Conservation (phyloP, 1,284 basidiomycete genomes). For the Earliella scabrosa region DNA sequence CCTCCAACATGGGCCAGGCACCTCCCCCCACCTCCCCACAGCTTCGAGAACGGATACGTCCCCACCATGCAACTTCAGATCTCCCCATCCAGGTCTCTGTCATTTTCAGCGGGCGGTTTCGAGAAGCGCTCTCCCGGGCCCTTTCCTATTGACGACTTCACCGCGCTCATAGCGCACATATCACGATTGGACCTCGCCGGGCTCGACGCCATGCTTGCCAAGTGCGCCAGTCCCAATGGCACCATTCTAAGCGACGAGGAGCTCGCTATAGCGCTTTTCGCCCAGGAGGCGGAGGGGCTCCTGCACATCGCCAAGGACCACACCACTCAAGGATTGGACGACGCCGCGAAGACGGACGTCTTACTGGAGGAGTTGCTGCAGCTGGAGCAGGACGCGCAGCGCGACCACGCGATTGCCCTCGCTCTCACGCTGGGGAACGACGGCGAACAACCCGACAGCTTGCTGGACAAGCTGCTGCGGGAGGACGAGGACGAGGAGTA, state of each 20-base stretch:
- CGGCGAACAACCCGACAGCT: no score
- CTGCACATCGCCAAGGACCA: constrained; percentile 17
- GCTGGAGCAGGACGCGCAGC: constrained; percentile 24
- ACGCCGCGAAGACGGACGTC: neutral
- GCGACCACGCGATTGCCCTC: constrained; percentile 25
- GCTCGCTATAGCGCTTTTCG: constrained; percentile 24
- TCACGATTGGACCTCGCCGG: constrained; percentile 40
- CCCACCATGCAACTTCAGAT: no score
- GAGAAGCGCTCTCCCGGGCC: neutral
- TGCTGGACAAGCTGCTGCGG: no score
- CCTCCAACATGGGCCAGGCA: no score
- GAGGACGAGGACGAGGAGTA: no score
- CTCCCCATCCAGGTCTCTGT: neutral
- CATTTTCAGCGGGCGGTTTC: neutral
- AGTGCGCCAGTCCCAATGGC: neutral
- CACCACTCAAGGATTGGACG: neutral
- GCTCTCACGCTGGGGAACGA: no score
- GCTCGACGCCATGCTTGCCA: constrained; percentile 37
- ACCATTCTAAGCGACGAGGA: constrained; percentile 18
- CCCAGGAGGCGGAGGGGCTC: constrained; percentile 22
- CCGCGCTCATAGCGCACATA: constrained; percentile 16
- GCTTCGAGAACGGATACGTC: no score
- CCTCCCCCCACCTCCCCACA: no score
- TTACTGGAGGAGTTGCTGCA: constrained; percentile 20
- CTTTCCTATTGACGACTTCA: neutral